Evolutionary conservation across 2,329 filamentous ascomycete species (phyloP).

Genomic region (Graphilbum fragrans): DNA sequence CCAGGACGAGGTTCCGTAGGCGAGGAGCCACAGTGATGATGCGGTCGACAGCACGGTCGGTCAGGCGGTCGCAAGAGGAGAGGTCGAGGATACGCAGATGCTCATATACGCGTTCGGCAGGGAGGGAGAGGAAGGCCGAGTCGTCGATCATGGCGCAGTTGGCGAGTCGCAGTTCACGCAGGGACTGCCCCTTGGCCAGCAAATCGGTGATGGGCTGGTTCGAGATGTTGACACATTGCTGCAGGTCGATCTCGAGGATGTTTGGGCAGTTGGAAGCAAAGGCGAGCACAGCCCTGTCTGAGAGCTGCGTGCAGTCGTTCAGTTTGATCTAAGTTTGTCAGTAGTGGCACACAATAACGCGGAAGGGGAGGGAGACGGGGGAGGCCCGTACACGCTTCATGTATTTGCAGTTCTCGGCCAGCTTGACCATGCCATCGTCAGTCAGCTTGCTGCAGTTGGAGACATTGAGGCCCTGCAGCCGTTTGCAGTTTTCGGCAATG

Average conservation of each 20-base stretch:
- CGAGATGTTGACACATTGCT: constrained; percentile 70
- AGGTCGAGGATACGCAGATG: constrained; percentile 87
- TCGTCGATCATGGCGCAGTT: constrained; percentile 80
- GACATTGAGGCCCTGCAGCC: constrained; percentile 86
- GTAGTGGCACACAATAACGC: not conserved
- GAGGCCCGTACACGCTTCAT: constrained; percentile 61
- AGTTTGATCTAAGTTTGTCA: constrained; percentile 60
- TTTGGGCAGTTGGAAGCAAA: constrained; percentile 84
- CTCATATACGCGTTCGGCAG: constrained; percentile 59
- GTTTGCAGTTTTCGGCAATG: constrained; percentile 69
- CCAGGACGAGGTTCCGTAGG: constrained; percentile 82
- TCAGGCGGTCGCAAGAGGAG: constrained; percentile 74
- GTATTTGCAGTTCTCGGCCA: constrained; percentile 73
- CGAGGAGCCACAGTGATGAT: constrained; percentile 81
- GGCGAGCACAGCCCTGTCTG: constrained; percentile 68
- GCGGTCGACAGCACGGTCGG: constrained; percentile 75
- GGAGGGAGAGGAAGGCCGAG: constrained; percentile 72
- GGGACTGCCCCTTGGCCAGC: constrained; percentile 62
- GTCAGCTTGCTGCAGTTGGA: constrained; percentile 76
- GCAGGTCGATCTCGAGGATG: constrained; percentile 91
- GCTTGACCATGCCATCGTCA: constrained; percentile 68
- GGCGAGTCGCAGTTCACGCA: constrained; percentile 83
- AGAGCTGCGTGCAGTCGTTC: constrained; percentile 80
- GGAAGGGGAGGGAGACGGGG: not conserved
- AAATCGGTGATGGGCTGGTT: constrained; percentile 76